A percentile compares a stretch with the other conserved stretches of the same genome.
Evolutionary conservation across 345 rosid genomes (phyloP).

Genomic region (Eucalyptus sp.): DNA sequence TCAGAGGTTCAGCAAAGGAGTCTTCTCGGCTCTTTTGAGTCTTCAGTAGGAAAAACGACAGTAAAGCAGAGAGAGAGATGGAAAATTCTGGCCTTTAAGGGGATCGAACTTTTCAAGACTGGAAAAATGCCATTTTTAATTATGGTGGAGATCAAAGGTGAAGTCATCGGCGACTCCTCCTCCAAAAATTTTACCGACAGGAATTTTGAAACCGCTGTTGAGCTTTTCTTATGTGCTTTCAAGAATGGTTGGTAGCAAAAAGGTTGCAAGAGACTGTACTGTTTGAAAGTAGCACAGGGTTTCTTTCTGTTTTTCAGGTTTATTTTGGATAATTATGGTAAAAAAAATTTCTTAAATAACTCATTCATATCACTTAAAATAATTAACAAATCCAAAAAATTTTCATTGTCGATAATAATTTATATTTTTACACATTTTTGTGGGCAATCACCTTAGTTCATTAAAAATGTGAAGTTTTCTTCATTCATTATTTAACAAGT

Average conservation of each 20-base stretch:
- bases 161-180: neutral
- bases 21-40: neutral
- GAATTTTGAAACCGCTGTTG: neutral
- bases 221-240: neutral
- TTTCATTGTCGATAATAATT: no score
- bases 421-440: no score
- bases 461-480: neutral
- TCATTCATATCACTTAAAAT: neutral
- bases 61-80: neutral
- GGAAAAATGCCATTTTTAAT: neutral
- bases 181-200: neutral
- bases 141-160: neutral
- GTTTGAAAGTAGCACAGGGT: neutral
- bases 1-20: neutral
- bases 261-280: neutral
- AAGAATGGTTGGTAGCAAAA: neutral
- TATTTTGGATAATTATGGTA: neutral
- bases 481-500: neutral
- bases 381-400: neutral
- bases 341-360: neutral
- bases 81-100: neutral
- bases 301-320: neutral
- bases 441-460: rapidly evolving
- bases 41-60: neutral
- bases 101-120: neutral